phyloP scores from a whole-genome alignment of 345 rosid genomes.

The Salix udensis region DNA sequence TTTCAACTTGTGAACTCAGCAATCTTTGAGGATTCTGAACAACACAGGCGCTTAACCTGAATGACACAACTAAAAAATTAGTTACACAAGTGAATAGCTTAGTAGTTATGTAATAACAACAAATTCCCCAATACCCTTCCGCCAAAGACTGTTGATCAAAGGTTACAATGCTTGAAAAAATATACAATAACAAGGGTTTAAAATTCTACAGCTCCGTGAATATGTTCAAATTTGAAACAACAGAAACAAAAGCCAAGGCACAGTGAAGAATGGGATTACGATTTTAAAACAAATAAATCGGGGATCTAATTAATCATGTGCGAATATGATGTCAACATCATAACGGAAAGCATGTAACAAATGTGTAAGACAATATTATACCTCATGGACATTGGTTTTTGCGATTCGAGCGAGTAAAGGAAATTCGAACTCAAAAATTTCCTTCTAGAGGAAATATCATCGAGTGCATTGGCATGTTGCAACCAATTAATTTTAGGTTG shows the following conservation, averaged over 20 bases:
- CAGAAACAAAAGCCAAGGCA: background rate
- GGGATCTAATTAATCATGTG: background rate
- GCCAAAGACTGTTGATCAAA: background rate
- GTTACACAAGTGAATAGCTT: slow-evolving; percentile 6
- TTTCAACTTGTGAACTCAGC: slow-evolving; percentile 48
- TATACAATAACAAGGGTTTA: background rate
- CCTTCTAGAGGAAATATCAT: slow-evolving; percentile 32
- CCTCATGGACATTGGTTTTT: slow-evolving; percentile 66
- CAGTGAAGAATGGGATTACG: background rate
- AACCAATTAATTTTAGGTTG: slow-evolving; percentile 73
- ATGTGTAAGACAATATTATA: slow-evolving; percentile 12
- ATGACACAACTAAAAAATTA: slow-evolving; percentile 16
- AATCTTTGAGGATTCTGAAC: slow-evolving; percentile 43
- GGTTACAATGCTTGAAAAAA: slow-evolving; percentile 1
- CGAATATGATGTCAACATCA: background rate
- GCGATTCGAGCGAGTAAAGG: slow-evolving; percentile 60
- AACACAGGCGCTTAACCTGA: slow-evolving; percentile 47
- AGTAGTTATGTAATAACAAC: background rate
- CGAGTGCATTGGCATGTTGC: slow-evolving; percentile 49
- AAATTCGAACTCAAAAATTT: slow-evolving; percentile 59
- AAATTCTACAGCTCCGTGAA: background rate
- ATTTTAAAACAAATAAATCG: background rate
- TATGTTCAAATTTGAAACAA: background rate
- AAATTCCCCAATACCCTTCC: background rate
- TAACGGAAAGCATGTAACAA: background rate